phyloP scores from a whole-genome alignment of 1,284 basidiomycete genomes.

The Leccinum cinnamomeum region DNA sequence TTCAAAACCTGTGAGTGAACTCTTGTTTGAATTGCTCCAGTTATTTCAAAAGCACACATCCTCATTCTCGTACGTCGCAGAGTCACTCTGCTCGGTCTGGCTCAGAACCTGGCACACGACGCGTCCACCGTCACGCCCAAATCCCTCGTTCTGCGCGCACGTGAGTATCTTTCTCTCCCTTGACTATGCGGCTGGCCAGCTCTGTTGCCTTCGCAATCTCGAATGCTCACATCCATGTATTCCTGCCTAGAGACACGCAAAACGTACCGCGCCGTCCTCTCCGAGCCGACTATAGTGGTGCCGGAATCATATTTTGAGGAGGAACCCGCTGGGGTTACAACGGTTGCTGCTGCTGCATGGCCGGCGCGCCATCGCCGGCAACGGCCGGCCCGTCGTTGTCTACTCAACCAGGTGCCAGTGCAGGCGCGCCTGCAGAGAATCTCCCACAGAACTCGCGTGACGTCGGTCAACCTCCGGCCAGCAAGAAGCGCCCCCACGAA shows the following conservation, averaged over 20 bases:
- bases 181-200: background rate
- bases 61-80: slow-evolving; percentile 34
- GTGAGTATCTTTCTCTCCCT: slow-evolving; percentile 44
- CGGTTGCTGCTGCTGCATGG: background rate
- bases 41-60: background rate
- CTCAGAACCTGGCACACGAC: slow-evolving; percentile 65
- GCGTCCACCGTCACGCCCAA: slow-evolving; percentile 61
- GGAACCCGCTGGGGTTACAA: background rate
- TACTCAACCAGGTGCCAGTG: background rate
- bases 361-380: background rate
- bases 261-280: slow-evolving; percentile 70
- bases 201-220: background rate
- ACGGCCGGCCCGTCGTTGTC: background rate
- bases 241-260: slow-evolving; percentile 47
- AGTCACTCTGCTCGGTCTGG: slow-evolving; percentile 62
- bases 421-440: background rate
- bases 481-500: slow-evolving; percentile 26
- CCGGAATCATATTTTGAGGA: slow-evolving; percentile 33
- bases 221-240: background rate
- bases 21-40: background rate
- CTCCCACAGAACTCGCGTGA: background rate
- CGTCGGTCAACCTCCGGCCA: background rate
- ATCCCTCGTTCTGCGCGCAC: slow-evolving; percentile 67
- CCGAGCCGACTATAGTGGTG: slow-evolving; percentile 64
- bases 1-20: slow-evolving; percentile 67